A percentile compares a stretch with the other conserved stretches of the same genome.
phyloP scores from a whole-genome alignment of 2,329 filamentous ascomycete genomes.

The Colletotrichum sp. region DNA sequence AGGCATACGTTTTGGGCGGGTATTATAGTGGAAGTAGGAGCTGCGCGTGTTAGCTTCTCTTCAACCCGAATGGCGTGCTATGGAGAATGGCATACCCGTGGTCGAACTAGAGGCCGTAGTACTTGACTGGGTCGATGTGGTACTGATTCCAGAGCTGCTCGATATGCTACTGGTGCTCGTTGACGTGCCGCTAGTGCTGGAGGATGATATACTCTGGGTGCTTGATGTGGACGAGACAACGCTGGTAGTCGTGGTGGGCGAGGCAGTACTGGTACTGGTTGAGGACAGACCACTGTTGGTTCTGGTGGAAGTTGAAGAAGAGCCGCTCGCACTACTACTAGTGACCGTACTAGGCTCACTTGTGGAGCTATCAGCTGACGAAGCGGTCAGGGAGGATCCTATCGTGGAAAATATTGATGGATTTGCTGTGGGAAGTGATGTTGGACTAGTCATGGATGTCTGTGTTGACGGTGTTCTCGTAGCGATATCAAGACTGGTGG shows the following conservation, averaged over 20 bases:
- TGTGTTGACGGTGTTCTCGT: background rate
- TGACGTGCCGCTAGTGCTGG: background rate
- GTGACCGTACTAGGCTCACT: background rate
- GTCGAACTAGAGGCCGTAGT: background rate
- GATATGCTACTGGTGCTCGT: background rate
- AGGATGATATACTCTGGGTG: background rate
- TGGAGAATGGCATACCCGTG: background rate
- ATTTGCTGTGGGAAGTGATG: background rate
- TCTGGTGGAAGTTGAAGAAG: background rate
- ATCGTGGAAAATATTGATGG: rapidly evolving
- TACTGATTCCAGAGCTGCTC: background rate
- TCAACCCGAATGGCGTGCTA: background rate
- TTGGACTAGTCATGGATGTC: background rate
- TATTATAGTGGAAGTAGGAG: background rate
- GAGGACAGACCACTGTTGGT: background rate
- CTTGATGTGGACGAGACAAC: too few relatives aligned
- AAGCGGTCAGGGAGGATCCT: background rate
- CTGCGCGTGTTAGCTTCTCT: background rate
- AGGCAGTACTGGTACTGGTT: background rate
- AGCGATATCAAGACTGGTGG: background rate
- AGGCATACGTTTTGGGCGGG: background rate
- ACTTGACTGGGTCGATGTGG: background rate
- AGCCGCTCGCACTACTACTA: background rate
- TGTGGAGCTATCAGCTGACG: background rate
- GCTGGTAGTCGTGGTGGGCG: background rate